phyloP scores from a whole-genome alignment of 495 filamentous ascomycete species.

The Penicillium egyptiacum region DNA sequence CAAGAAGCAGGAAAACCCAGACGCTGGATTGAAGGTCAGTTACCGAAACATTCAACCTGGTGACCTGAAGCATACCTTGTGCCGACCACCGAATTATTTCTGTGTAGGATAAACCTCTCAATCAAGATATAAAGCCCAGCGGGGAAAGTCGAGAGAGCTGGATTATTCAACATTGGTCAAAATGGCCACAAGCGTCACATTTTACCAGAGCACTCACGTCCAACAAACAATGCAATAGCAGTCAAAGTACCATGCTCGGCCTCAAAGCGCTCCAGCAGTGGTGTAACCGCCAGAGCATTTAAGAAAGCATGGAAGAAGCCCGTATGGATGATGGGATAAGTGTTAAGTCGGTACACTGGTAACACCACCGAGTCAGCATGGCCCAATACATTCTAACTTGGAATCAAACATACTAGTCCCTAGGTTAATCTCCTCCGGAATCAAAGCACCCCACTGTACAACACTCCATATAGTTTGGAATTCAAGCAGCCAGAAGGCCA shows the following conservation, averaged over 20 bases:
- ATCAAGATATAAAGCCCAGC: slow-evolving; percentile 68
- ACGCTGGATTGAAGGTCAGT: slow-evolving; percentile 55
- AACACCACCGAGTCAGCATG: slow-evolving; percentile 9
- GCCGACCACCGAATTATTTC: slow-evolving; percentile 72
- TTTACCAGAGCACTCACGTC: slow-evolving; percentile 64
- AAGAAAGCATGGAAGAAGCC: slow-evolving; percentile 76
- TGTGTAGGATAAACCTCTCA: slow-evolving; percentile 63
- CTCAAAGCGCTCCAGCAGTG: slow-evolving; percentile 89
- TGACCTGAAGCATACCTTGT: slow-evolving; percentile 61
- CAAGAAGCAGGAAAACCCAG: slow-evolving; percentile 87
- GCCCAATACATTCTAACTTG: neutral
- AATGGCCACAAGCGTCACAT: neutral
- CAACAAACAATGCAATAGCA: slow-evolving; percentile 78
- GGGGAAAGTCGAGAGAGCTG: slow-evolving; percentile 78
- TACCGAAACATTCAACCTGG: neutral
- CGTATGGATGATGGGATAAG: slow-evolving; percentile 84
- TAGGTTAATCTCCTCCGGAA: slow-evolving; percentile 71
- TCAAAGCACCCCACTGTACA: slow-evolving; percentile 71
- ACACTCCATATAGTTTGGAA: slow-evolving; percentile 68
- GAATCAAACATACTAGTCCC: slow-evolving; percentile 63
- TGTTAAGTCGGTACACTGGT: slow-evolving; percentile 88
- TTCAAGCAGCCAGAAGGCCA: slow-evolving; percentile 65
- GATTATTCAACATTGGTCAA: slow-evolving; percentile 17
- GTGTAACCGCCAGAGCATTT: slow-evolving; percentile 76
- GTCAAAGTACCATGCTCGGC: slow-evolving; percentile 90